Evolutionary conservation across 352 stramenopile species (phyloP).

Genomic region (Phytophthora sojae): DNA sequence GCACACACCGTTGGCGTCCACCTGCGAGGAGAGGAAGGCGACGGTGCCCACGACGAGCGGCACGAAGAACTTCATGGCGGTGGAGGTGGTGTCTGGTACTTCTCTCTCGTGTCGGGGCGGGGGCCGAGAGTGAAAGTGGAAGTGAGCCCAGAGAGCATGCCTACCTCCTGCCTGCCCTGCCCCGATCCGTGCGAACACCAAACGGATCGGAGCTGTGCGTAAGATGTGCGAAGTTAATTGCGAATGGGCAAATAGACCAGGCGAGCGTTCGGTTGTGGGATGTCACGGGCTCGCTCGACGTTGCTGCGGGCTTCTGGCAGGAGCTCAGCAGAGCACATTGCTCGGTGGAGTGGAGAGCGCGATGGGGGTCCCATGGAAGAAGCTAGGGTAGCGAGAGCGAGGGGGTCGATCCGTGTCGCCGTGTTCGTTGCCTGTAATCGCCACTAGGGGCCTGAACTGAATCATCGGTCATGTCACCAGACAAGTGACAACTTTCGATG

Average conservation of each 20-base stretch:
- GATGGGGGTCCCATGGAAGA: not conserved
- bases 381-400: not conserved
- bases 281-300: not conserved
- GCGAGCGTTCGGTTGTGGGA: conserved; percentile 27
- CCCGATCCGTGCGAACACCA: conserved; percentile 24
- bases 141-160: conserved; percentile 9
- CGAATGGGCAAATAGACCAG: conserved; percentile 4
- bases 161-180: not conserved
- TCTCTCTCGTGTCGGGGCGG: conserved; percentile 22
- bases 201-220: conserved; percentile 17
- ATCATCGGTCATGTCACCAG: conserved; percentile 1
- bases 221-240: conserved; percentile 18
- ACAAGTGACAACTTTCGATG: conserved; percentile 3
- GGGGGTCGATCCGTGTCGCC: not conserved
- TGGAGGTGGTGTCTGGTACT: conserved; percentile 7
- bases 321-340: not conserved
- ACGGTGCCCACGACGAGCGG: conserved; percentile 36
- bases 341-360: not conserved
- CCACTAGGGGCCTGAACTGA: too few species aligned
- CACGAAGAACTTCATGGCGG: conserved; percentile 45
- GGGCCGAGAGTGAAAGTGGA: conserved; percentile 29
- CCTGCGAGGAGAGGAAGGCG: conserved; percentile 39
- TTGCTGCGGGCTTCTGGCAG: not conserved
- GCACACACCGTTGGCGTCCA: conserved; percentile 63
- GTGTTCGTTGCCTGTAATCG: too few species aligned